A percentile compares a stretch with the other conserved stretches of the same genome.
These are phyloP conservation scores for Capronia epimyces DNA, from an alignment of 2,329 filamentous ascomycete genomes.

Conservation along the genomic window DNA sequence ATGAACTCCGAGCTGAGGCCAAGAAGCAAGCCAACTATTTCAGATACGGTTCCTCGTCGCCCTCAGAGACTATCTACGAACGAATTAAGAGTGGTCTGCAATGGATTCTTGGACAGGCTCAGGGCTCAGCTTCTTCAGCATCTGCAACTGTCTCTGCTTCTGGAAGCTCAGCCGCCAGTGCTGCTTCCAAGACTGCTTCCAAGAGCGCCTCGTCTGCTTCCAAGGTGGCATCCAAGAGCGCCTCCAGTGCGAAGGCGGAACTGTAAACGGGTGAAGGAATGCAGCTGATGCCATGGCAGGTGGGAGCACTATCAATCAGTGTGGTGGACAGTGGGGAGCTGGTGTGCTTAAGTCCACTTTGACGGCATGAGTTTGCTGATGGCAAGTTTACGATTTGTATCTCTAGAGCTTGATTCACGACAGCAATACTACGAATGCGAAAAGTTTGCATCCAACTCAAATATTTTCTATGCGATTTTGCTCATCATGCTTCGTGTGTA, in stretches of 20 bases:
- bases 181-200: constrained; percentile 7
- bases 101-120: constrained; percentile 45
- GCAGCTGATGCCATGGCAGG: constrained; percentile 4
- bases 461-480: background rate
- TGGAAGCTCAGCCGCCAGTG: constrained; percentile 23
- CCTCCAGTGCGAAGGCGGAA: constrained; percentile 20
- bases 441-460: constrained; percentile 4
- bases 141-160: constrained; percentile 33
- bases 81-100: constrained; percentile 49
- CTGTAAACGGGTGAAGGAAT: constrained; percentile 18
- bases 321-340: background rate
- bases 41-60: constrained; percentile 65
- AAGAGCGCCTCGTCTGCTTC: constrained; percentile 5
- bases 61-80: constrained; percentile 60
- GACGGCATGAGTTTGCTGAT: constrained; percentile 4
- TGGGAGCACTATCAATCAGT: background rate
- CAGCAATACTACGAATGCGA: constrained; percentile 18
- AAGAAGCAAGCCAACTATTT: constrained; percentile 71
- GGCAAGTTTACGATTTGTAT: constrained; percentile 10
- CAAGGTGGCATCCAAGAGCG: constrained; percentile 19
- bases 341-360: constrained; percentile 6
- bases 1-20: constrained; percentile 65
- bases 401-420: constrained; percentile 24
- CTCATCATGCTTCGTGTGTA: no score
- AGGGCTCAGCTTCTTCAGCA: constrained; percentile 36